Evolutionary conservation across 23 red algal genomes (phyloP).

Genomic region (Rhodosorus marinus): DNA sequence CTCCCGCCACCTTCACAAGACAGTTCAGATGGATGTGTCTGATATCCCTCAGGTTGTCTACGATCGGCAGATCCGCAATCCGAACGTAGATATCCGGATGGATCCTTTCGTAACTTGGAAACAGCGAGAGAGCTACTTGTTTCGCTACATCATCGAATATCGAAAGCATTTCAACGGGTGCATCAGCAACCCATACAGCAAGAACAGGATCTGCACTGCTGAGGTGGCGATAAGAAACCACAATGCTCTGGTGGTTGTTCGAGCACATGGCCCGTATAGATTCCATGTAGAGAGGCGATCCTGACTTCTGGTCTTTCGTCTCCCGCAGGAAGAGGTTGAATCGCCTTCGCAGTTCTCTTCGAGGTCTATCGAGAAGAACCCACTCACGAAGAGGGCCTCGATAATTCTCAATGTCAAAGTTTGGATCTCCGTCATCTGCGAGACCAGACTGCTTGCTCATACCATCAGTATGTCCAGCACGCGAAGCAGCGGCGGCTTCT

Average conservation of each 20-base stretch:
- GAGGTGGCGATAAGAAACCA: constrained; percentile 68
- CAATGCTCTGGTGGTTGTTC: constrained; percentile 67
- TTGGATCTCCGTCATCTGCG: constrained; percentile 13
- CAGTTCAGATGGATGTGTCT: constrained; percentile 96
- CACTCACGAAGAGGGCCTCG: constrained; percentile 22
- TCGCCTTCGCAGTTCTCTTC: constrained; percentile 32
- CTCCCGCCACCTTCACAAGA: constrained; percentile 76
- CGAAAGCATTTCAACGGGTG: constrained; percentile 64
- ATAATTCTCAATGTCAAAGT: constrained; percentile 31
- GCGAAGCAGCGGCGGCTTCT: neutral
- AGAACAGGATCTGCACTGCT: constrained; percentile 49
- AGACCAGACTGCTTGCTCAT: constrained; percentile 10
- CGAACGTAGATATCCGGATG: constrained; percentile 83
- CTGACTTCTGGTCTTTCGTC: constrained; percentile 45
- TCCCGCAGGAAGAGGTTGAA: constrained; percentile 45
- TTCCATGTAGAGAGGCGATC: constrained; percentile 46
- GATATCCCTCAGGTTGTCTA: constrained; percentile 81
- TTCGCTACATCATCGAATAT: constrained; percentile 84
- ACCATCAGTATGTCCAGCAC: constrained; percentile 5
- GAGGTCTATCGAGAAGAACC: constrained; percentile 22
- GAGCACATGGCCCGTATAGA: constrained; percentile 69
- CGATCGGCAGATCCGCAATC: constrained; percentile 82
- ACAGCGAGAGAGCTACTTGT: constrained; percentile 47
- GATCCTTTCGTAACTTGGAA: constrained; percentile 52
- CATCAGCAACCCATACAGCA: constrained; percentile 86